phyloP scores from a whole-genome alignment of 2,329 filamentous ascomycete genomes.

The Trichoderma breve region DNA sequence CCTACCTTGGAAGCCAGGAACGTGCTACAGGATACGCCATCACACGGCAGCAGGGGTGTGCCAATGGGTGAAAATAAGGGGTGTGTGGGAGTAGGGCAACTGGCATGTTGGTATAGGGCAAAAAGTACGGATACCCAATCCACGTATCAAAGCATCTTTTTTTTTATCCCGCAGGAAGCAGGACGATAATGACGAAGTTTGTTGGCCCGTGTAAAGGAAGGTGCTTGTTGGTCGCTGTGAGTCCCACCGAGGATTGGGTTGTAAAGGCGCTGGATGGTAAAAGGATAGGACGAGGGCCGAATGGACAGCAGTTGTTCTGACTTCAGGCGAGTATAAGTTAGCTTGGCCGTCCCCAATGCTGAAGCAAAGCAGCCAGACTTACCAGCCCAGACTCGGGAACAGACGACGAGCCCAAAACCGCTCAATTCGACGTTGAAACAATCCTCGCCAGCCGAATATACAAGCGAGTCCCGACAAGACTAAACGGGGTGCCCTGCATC shows the following conservation, averaged over 20 bases:
- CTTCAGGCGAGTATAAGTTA: conserved; percentile 41
- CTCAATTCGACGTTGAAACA: neutral
- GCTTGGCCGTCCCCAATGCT: conserved; percentile 32
- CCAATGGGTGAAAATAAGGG: conserved; percentile 22
- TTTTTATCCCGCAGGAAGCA: conserved; percentile 38
- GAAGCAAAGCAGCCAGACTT: conserved; percentile 22
- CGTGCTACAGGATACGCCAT: conserved; percentile 25
- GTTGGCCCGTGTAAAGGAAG: conserved; percentile 30
- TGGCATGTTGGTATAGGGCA: conserved; percentile 34
- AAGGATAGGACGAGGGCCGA: conserved; percentile 28
- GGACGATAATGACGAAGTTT: conserved; percentile 30
- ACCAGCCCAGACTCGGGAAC: conserved; percentile 7
- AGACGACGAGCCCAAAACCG: neutral
- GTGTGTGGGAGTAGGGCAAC: conserved; percentile 28
- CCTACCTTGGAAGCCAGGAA: conserved; percentile 28
- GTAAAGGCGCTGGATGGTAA: conserved; percentile 28
- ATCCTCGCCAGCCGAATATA: conserved; percentile 7
- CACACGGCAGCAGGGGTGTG: conserved; percentile 28
- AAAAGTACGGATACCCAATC: conserved; percentile 42
- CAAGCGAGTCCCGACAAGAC: conserved; percentile 15
- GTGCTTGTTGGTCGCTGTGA: conserved; percentile 32
- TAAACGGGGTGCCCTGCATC: conserved; percentile 21
- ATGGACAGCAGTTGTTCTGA: conserved; percentile 24
- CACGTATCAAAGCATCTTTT: conserved; percentile 35
- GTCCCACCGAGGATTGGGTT: conserved; percentile 33